These are phyloP conservation scores for Juncus effusus DNA, from an alignment of 176 grass and related monocot genomes.

Conservation along the genomic window DNA sequence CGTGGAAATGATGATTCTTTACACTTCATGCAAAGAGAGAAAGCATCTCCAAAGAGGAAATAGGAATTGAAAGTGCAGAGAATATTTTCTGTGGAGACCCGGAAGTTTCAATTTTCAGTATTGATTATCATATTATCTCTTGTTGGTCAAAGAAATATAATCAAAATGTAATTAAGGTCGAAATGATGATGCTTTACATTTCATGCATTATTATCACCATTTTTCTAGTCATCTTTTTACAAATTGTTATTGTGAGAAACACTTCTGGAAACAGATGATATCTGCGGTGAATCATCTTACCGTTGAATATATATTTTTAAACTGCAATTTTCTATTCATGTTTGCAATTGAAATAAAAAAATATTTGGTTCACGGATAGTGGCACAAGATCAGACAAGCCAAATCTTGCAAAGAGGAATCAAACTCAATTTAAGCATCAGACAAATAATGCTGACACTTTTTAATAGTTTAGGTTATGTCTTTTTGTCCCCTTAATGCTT, in stretches of 20 bases:
- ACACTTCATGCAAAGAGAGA: no score
- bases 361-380: background rate
- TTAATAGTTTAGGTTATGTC: background rate
- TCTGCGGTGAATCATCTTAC: no score
- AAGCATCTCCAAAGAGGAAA: background rate
- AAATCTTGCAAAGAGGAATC: background rate
- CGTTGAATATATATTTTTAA: background rate
- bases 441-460: background rate
- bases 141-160: slow-evolving; percentile 2
- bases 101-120: slow-evolving; percentile 17
- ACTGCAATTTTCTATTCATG: background rate
- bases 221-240: no score
- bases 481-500: slow-evolving; percentile 12
- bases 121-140: slow-evolving; percentile 1
- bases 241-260: no score
- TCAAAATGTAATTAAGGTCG: background rate
- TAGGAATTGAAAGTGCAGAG: slow-evolving; percentile 2
- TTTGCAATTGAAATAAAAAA: background rate
- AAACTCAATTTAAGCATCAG: background rate
- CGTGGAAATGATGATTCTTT: no score
- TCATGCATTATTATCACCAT: no score
- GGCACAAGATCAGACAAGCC: background rate
- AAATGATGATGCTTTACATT: background rate
- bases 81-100: background rate
- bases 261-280: no score